These are phyloP conservation scores for Colletotrichum salicis DNA, from an alignment of 2,329 filamentous ascomycete species.

Conservation along the genomic window DNA sequence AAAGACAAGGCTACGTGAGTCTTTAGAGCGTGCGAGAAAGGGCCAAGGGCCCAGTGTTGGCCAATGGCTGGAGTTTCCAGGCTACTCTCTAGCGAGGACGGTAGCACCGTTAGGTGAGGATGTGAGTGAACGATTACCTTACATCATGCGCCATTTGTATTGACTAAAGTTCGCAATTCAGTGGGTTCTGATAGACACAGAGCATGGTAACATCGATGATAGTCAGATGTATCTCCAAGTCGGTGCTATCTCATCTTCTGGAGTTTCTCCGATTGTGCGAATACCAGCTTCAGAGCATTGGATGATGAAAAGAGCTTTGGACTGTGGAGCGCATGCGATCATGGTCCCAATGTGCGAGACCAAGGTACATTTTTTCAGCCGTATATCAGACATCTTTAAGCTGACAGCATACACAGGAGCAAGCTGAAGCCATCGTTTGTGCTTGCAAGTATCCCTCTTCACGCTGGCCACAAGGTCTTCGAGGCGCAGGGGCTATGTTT, in stretches of 20 bases:
- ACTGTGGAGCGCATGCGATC: conserved; percentile 61
- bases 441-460: conserved; percentile 42
- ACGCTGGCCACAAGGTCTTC: conserved; percentile 39
- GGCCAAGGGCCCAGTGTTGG: conserved; percentile 43
- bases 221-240: conserved; percentile 16
- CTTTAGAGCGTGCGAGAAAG: conserved; percentile 43
- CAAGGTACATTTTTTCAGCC: background rate
- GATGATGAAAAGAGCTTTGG: conserved; percentile 50
- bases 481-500: conserved; percentile 45
- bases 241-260: conserved; percentile 8
- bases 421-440: conserved; percentile 40
- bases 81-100: conserved; percentile 44
- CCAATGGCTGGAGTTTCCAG: conserved; percentile 46
- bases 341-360: conserved; percentile 51
- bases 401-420: conserved; percentile 31
- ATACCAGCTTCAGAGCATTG: conserved; percentile 10
- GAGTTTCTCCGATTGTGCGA: conserved; percentile 4
- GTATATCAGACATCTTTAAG: too few relatives aligned
- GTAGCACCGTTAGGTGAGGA: conserved; percentile 44
- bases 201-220: conserved; percentile 20
- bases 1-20: conserved; percentile 43
- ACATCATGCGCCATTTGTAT: background rate
- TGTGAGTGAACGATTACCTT: conserved; percentile 35
- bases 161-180: background rate
- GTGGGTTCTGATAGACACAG: conserved; percentile 19